phyloP scores from a whole-genome alignment of 1,284 basidiomycete species.

The Neotropicomus parvogracilis region DNA sequence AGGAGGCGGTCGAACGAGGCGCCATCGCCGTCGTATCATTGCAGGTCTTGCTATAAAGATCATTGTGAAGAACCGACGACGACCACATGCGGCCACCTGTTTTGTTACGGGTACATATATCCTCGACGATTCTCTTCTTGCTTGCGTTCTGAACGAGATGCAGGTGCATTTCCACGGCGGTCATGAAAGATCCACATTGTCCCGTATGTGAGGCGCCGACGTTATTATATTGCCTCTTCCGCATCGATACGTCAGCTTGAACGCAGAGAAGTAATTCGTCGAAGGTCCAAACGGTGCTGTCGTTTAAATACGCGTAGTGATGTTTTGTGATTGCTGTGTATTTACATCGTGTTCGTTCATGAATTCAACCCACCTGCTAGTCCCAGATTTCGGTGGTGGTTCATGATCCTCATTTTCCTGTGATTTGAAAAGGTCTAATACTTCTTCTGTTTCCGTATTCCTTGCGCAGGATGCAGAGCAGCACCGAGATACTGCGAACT shows the following conservation, averaged over 20 bases:
- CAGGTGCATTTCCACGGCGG: conserved; percentile 32
- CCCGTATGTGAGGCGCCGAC: conserved; percentile 33
- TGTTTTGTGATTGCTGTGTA: conserved; percentile 1
- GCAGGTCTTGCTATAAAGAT: conserved; percentile 30
- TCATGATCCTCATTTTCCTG: background rate
- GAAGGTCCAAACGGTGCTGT: background rate
- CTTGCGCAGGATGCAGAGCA: no score
- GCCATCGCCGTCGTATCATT: conserved; percentile 29
- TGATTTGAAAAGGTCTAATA: no score
- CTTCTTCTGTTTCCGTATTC: no score
- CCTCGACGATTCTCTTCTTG: background rate
- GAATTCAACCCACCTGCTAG: background rate
- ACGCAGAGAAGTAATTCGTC: background rate
- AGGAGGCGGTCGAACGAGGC: conserved; percentile 13
- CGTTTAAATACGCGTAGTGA: background rate
- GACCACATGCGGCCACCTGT: conserved; percentile 35
- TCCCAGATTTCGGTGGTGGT: background rate
- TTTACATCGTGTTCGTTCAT: conserved; percentile 12
- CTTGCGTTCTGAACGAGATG: conserved; percentile 8
- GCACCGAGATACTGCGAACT: no score
- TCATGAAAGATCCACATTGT: conserved; percentile 31
- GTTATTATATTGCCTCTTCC: conserved; percentile 33
- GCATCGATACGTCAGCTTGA: conserved; percentile 32
- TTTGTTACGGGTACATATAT: conserved; percentile 32
- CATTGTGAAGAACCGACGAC: conserved; percentile 36